Percentiles rank a stretch among this genome's conserved stretches.
These are phyloP conservation scores for Helianthus tuberosus DNA, from an alignment of 129 eudicot genomes.

Conservation along the genomic window DNA sequence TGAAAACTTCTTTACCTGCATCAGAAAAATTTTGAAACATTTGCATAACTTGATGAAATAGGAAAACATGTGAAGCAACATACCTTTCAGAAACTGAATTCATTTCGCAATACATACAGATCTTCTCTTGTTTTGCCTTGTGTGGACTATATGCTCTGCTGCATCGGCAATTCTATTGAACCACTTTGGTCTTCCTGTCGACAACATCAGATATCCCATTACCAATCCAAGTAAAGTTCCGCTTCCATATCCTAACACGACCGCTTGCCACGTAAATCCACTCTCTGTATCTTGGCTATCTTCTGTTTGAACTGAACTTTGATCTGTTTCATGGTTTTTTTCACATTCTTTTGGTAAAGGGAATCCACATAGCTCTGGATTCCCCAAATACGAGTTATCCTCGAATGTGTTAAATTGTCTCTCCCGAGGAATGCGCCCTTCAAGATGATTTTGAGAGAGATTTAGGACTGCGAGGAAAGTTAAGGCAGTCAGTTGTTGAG, in stretches of 20 bases:
- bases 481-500: slow-evolving; percentile 16
- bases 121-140: background rate
- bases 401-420: slow-evolving; percentile 28
- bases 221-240: slow-evolving; percentile 27
- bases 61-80: background rate
- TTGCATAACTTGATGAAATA: background rate
- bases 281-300: slow-evolving; percentile 1
- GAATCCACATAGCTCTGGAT: slow-evolving; percentile 12
- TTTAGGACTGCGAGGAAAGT: slow-evolving; percentile 31
- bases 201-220: slow-evolving; percentile 22
- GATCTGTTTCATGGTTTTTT: background rate
- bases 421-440: slow-evolving; percentile 28
- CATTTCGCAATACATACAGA: background rate
- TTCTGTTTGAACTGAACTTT: background rate
- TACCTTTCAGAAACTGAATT: background rate
- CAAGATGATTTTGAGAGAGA: slow-evolving; percentile 38
- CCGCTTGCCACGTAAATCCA: slow-evolving; percentile 31
- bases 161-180: slow-evolving; percentile 26
- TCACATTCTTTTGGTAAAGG: slow-evolving; percentile 14
- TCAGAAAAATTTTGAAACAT: background rate
- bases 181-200: slow-evolving; percentile 33
- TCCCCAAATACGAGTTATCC: slow-evolving; percentile 22
- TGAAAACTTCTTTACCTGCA: background rate
- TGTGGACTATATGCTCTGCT: slow-evolving; percentile 10
- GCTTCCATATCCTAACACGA: slow-evolving; percentile 27